These are phyloP conservation scores for Iberis pinnata DNA, from an alignment of 345 rosid genomes.

Conservation along the genomic window DNA sequence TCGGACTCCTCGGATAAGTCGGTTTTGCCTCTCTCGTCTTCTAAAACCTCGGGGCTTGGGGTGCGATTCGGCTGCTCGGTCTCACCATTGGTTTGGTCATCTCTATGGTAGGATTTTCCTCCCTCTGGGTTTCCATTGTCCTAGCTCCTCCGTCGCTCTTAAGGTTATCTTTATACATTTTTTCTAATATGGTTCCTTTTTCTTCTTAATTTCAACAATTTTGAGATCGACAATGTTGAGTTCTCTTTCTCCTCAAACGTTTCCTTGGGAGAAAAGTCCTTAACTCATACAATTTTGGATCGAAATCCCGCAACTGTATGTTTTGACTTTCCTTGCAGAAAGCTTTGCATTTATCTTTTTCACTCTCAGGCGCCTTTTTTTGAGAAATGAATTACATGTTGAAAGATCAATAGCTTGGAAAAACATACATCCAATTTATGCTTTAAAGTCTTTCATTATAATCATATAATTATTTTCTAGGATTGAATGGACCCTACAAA, in stretches of 20 bases:
- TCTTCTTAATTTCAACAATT: not conserved
- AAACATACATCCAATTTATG: slow-evolving; percentile 12
- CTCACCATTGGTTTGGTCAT: too few species aligned
- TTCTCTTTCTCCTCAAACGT: slow-evolving; percentile 85
- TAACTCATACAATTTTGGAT: slow-evolving; percentile 75
- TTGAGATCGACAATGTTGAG: slow-evolving; percentile 78
- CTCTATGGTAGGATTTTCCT: too few species aligned
- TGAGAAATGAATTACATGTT: slow-evolving; percentile 2
- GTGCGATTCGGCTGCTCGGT: too few species aligned
- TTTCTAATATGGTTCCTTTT: slow-evolving; percentile 14
- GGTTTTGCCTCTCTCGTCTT: too few species aligned
- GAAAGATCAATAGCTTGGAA: slow-evolving; percentile 2
- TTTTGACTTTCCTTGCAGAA: slow-evolving; percentile 6
- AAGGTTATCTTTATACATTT: not conserved
- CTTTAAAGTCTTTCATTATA: not conserved
- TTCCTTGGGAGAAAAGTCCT: slow-evolving; percentile 77
- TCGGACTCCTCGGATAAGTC: too few species aligned
- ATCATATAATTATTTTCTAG: slow-evolving; percentile 8
- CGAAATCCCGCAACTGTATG: slow-evolving; percentile 88
- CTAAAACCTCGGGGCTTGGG: too few species aligned
- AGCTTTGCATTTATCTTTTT: slow-evolving; percentile 1
- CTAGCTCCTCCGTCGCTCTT: too few species aligned
- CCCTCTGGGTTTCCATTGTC: too few species aligned
- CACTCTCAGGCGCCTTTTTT: not conserved
- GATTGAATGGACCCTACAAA: not conserved